Evolutionary conservation across 2,329 filamentous ascomycete genomes (phyloP).

Genomic region (Fusarium sp.): DNA sequence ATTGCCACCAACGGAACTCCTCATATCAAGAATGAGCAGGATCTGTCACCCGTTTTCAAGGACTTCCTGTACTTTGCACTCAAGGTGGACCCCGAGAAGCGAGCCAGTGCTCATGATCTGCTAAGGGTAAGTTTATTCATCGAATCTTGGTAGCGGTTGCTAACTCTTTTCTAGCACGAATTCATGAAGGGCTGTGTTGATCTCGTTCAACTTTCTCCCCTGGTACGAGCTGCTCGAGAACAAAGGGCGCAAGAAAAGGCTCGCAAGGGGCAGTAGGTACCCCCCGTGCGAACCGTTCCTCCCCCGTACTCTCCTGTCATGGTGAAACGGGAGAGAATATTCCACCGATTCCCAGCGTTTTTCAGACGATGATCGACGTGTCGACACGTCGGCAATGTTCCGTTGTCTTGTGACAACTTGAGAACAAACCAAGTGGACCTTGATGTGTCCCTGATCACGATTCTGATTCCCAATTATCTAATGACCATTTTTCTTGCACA

Average conservation of each 20-base stretch:
- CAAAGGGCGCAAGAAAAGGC: constrained; percentile 88
- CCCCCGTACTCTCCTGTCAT: constrained; percentile 9
- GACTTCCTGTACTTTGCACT: constrained; percentile 94
- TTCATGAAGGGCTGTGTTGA: constrained; percentile 84
- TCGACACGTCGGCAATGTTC: constrained; percentile 17
- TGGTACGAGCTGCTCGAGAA: constrained; percentile 86
- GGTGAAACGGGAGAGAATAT: constrained; percentile 23
- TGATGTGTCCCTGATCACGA: constrained; percentile 24
- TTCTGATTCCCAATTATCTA: constrained; percentile 42
- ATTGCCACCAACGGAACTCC: constrained; percentile 98
- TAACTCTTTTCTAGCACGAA: constrained; percentile 68
- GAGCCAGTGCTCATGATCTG: constrained; percentile 93
- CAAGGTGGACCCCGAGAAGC: constrained; percentile 96
- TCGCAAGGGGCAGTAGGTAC: constrained; percentile 64
- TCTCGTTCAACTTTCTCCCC: constrained; percentile 80
- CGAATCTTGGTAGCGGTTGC: constrained; percentile 39
- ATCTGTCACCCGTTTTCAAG: constrained; percentile 81
- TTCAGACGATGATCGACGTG: constrained; percentile 31
- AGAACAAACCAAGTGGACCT: constrained; percentile 20
- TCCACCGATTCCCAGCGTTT: constrained; percentile 29
- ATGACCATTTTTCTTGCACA: constrained; percentile 44
- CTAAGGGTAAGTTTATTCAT: constrained; percentile 75
- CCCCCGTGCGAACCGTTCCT: constrained; percentile 35
- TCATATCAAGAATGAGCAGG: constrained; percentile 90
- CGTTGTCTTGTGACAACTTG: constrained; percentile 19